Evolutionary conservation across 805 yeast genomes (phyloP).

Genomic region (Candida coquimbonensis): DNA sequence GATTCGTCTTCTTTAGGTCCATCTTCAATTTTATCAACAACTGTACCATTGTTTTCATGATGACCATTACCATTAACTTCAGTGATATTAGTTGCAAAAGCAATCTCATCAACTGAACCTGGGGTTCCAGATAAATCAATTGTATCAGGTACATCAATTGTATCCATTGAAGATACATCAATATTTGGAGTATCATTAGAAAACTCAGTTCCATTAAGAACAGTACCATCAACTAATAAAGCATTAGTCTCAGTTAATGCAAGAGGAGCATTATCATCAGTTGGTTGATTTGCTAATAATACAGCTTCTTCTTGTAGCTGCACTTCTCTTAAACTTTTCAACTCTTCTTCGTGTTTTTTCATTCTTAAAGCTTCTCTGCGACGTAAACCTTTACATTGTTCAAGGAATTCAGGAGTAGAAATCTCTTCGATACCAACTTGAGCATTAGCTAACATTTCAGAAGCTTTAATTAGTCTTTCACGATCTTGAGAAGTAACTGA

Average conservation of each 20-base stretch:
- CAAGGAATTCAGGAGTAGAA: constrained; percentile 59
- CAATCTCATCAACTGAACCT: no score
- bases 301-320: constrained; percentile 7
- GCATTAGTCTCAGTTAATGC: constrained; percentile 2
- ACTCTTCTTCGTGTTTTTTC: constrained; percentile 31
- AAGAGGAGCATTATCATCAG: neutral
- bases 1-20: neutral
- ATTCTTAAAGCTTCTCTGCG: constrained; percentile 56
- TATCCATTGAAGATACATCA: neutral
- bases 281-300: neutral
- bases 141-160: neutral
- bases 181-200: neutral
- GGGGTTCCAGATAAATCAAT: no score
- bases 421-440: constrained; percentile 94
- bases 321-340: constrained; percentile 9
- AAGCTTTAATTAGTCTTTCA: constrained; percentile 72
- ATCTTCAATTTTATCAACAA: neutral
- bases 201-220: constrained; percentile 1
- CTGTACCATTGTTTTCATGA: no score
- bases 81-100: no score
- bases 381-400: constrained; percentile 70
- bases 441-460: constrained; percentile 94
- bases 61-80: no score
- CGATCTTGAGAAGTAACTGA: constrained; percentile 70
- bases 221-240: constrained; percentile 2